Base-by-base conservation (phyloP, 73 alveolate species). In the Paraurostyla sp. region DNA sequence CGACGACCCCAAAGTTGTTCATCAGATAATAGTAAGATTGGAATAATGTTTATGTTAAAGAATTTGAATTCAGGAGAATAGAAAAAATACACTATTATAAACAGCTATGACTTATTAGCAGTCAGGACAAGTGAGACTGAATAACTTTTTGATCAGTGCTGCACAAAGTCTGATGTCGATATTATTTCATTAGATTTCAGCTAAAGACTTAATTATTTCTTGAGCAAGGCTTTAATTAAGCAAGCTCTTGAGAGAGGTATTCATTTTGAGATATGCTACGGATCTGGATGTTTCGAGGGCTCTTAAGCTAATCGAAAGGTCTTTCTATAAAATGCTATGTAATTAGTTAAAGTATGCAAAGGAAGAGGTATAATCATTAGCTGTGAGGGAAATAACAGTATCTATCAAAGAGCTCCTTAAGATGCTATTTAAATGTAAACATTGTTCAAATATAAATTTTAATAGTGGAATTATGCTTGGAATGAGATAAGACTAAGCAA, bases 251-350 rank as follows among this genome's bases (percentile, higher is more conserved):
- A 88, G 15, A 92, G 93, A 63, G 92, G 91, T 50, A 89, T 92
- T 40, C 52, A 56, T 73, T 92, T 94, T 83, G 98, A 94, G 57
- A 48, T 94, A 7, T 88, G 94, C 80, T 94, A 94, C 60, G 93
- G 94, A 16, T 84, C 59, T 6, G 85, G 56, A 20, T 65, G 73
- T 45, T 83, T 83, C 35, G 83, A 83, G 49, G 71, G 73, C 27
- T 41, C 73, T 6, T 43, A 83, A 35, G 59, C 89, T 35, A 89
- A 82, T 35, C 90, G 97, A 75, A 93, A 92, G 78, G 20, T 69
- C 6, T 85, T 93, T 33, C 71, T 93, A 36, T 58, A 93, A 16
- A 93, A 90, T 85, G 95, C 92, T 0, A 71, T 80, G 85, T 80
- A 71, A 0, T 41, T 93, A 33, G 85, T 91, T 0, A 93, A 93